Evolutionary conservation across 768 basidiomycete genomes (phyloP).

Genomic region (Rhizopogon salebrosus): DNA sequence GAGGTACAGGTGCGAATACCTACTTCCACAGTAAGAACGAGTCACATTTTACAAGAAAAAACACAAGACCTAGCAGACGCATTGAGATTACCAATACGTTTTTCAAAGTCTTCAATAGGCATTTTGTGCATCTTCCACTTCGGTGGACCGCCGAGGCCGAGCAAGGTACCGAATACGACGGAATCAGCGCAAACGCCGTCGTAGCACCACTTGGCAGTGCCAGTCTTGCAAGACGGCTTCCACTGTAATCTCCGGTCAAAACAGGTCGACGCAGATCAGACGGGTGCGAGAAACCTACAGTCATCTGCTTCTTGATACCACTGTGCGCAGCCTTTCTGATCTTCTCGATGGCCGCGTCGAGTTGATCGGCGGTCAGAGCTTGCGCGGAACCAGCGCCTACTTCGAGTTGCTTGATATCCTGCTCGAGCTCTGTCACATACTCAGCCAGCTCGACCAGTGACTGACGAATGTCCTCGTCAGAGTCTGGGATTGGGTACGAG

Average conservation of each 20-base stretch:
- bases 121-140: constrained; percentile 49
- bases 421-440: constrained; percentile 29
- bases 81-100: constrained; percentile 28
- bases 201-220: constrained; percentile 44
- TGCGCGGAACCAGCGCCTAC: constrained; percentile 7
- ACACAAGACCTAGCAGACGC: constrained; percentile 30
- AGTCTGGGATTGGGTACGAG: constrained; percentile 31
- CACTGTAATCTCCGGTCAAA: constrained; percentile 31
- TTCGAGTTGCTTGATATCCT: constrained; percentile 17
- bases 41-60: background rate
- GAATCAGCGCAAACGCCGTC: constrained; percentile 47
- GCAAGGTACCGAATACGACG: constrained; percentile 40
- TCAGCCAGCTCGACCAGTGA: constrained; percentile 26
- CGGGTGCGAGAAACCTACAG: constrained; percentile 18
- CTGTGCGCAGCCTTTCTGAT: constrained; percentile 39
- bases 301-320: constrained; percentile 51
- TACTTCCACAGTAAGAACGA: constrained; percentile 13
- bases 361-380: constrained; percentile 32
- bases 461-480: constrained; percentile 25
- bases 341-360: constrained; percentile 40
- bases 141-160: constrained; percentile 39
- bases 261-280: background rate
- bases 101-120: constrained; percentile 27
- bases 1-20: constrained; percentile 35
- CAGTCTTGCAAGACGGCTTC: constrained; percentile 44